These are phyloP conservation scores for Croton setiger DNA, from an alignment of 441 rosid species.

Conservation along the genomic window DNA sequence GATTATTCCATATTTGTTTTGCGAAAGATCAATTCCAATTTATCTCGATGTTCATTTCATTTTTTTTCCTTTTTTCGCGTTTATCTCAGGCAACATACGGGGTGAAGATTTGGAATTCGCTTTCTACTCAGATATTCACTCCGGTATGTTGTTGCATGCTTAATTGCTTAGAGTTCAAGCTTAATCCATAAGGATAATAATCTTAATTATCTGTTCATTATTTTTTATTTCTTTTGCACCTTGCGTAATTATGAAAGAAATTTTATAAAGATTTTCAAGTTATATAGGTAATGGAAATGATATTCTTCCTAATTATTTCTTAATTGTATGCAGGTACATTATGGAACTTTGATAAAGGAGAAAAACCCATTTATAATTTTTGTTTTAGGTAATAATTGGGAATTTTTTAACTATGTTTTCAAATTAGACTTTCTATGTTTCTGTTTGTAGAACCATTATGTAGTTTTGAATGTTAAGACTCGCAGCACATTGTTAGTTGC, in stretches of 20 bases:
- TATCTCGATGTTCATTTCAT: background rate
- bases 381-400: slow-evolving; percentile 56
- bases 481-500: background rate
- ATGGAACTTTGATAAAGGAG: slow-evolving; percentile 31
- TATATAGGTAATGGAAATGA: too few species aligned
- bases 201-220: too few species aligned
- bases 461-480: background rate
- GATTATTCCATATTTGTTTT: background rate
- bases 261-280: too few species aligned
- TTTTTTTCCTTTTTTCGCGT: background rate
- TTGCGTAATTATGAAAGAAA: too few species aligned
- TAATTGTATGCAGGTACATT: too few species aligned
- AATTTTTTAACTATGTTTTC: background rate
- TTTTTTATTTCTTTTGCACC: too few species aligned
- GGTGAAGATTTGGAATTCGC: slow-evolving; percentile 32
- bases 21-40: background rate
- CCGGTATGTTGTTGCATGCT: too few species aligned
- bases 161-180: too few species aligned
- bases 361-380: slow-evolving; percentile 68
- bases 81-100: slow-evolving; percentile 40
- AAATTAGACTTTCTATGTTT: background rate
- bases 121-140: slow-evolving; percentile 33
- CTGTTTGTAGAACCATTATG: background rate
- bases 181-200: too few species aligned
- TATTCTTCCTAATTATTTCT: too few species aligned